Evolutionary conservation across 345 rosid genomes (phyloP).

Genomic region (Salix udensis): DNA sequence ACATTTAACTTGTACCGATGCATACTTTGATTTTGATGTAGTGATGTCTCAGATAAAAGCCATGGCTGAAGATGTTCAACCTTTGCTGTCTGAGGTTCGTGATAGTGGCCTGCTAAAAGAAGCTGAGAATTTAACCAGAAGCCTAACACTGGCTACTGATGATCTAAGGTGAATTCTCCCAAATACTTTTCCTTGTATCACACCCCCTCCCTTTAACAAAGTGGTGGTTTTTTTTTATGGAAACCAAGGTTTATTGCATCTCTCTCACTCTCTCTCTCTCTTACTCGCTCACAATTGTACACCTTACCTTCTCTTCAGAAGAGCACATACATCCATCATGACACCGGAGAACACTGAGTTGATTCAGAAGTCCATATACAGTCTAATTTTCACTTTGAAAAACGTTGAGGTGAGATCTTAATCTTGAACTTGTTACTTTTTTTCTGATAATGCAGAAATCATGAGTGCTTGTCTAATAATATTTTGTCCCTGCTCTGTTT

Average conservation of each 20-base stretch:
- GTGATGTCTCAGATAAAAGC: constrained; percentile 90
- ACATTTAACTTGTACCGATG: constrained; percentile 38
- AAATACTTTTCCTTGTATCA: neutral
- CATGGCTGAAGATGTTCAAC: constrained; percentile 96
- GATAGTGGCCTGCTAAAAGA: constrained; percentile 85
- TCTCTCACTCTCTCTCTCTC: neutral
- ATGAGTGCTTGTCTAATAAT: neutral
- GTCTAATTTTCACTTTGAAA: constrained; percentile 83
- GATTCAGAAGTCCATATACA: constrained; percentile 75
- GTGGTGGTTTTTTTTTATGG: neutral
- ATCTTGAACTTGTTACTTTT: neutral
- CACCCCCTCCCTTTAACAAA: neutral
- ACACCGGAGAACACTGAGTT: constrained; percentile 92
- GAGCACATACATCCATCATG: constrained; percentile 61
- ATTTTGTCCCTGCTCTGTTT: neutral
- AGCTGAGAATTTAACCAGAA: constrained; percentile 75
- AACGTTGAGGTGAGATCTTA: constrained; percentile 69
- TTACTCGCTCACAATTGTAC: neutral
- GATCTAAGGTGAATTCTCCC: constrained; percentile 63
- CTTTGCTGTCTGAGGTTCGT: constrained; percentile 83
- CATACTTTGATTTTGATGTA: constrained; percentile 54
- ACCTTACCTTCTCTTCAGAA: constrained; percentile 17
- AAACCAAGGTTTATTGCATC: neutral
- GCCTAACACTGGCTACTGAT: constrained; percentile 79
- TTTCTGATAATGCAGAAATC: neutral